phyloP scores from a whole-genome alignment of 345 rosid species.

The Arabis hirsuta region DNA sequence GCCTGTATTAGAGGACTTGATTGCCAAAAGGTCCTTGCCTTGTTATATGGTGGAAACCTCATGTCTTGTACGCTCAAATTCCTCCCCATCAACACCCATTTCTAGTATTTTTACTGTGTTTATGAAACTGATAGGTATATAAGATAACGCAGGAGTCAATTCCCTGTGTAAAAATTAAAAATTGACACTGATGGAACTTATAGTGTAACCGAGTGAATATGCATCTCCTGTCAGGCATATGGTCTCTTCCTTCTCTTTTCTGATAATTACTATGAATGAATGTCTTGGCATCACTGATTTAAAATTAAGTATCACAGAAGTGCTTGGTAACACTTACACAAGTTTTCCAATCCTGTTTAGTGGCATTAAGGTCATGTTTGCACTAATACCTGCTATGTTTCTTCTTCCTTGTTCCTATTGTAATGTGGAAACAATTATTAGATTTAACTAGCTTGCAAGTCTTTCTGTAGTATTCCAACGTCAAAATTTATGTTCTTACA shows the following conservation, averaged over 20 bases:
- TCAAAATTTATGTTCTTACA: conserved; percentile 36
- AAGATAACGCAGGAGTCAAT: not conserved
- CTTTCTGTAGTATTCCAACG: conserved; percentile 20
- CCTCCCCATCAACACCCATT: not conserved
- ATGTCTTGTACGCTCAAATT: conserved; percentile 11
- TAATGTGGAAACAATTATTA: conserved; percentile 1
- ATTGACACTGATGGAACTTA: conserved; percentile 11
- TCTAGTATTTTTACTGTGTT: conserved; percentile 1
- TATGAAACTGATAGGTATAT: conserved; percentile 16
- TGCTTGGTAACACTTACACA: conserved; percentile 6
- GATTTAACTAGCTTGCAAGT: conserved; percentile 9
- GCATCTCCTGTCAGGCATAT: conserved; percentile 13
- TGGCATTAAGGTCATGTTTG: conserved; percentile 1
- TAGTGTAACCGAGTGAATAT: conserved; percentile 13
- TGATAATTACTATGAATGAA: not conserved
- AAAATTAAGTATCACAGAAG: not conserved
- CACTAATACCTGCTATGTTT: conserved; percentile 9
- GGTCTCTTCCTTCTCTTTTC: conserved; percentile 13
- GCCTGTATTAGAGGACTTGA: conserved; percentile 23
- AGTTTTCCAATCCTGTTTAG: conserved; percentile 18
- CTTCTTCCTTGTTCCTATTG: conserved; percentile 15
- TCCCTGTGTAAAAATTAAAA: conserved; percentile 5
- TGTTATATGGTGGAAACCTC: conserved; percentile 7
- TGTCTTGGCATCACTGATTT: conserved; percentile 15
- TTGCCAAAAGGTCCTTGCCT: conserved; percentile 22